Evolutionary conservation across 2,329 filamentous ascomycete genomes (phyloP).

Genomic region (Trichoderma pleuroti): DNA sequence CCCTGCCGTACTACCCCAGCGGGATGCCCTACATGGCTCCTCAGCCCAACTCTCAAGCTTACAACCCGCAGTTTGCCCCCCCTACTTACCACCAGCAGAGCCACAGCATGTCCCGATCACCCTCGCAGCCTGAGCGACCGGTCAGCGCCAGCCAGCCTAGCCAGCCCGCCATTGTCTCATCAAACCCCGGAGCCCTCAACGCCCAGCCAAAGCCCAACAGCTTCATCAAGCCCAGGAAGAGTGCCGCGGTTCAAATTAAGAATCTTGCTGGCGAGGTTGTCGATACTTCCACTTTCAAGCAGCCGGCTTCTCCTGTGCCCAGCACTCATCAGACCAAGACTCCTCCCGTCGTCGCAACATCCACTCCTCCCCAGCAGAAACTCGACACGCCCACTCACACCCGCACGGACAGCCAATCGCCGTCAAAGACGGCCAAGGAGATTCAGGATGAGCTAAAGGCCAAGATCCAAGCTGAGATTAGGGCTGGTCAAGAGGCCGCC

Average conservation of each 20-base stretch:
- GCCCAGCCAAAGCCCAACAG: slow-evolving; percentile 51
- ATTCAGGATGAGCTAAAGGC: slow-evolving; percentile 79
- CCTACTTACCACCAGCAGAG: slow-evolving; percentile 47
- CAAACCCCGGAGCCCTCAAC: slow-evolving; percentile 60
- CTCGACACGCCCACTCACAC: slow-evolving; percentile 64
- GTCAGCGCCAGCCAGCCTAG: slow-evolving; percentile 62
- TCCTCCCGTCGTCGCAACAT: slow-evolving; percentile 67
- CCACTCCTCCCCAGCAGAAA: slow-evolving; percentile 79
- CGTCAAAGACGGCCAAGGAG: slow-evolving; percentile 72
- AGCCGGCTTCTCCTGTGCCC: slow-evolving; percentile 55
- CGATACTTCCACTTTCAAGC: slow-evolving; percentile 60
- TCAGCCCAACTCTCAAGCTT: slow-evolving; percentile 48
- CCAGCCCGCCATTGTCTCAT: slow-evolving; percentile 59
- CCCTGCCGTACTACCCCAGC: slow-evolving; percentile 43
- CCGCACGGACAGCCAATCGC: slow-evolving; percentile 66
- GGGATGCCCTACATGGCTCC: slow-evolving; percentile 50
- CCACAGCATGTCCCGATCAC: slow-evolving; percentile 76
- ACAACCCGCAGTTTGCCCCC: slow-evolving; percentile 44
- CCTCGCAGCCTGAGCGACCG: slow-evolving; percentile 70
- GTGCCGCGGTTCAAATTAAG: slow-evolving; percentile 78
- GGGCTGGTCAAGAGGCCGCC: background rate
- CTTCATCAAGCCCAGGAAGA: slow-evolving; percentile 59
- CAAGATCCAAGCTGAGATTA: slow-evolving; percentile 49
- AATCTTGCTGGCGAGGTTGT: slow-evolving; percentile 75
- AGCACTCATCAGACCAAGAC: slow-evolving; percentile 58